Evolutionary conservation across 1,284 basidiomycete genomes (phyloP).

Genomic region (Sphaerobolus stellatus): DNA sequence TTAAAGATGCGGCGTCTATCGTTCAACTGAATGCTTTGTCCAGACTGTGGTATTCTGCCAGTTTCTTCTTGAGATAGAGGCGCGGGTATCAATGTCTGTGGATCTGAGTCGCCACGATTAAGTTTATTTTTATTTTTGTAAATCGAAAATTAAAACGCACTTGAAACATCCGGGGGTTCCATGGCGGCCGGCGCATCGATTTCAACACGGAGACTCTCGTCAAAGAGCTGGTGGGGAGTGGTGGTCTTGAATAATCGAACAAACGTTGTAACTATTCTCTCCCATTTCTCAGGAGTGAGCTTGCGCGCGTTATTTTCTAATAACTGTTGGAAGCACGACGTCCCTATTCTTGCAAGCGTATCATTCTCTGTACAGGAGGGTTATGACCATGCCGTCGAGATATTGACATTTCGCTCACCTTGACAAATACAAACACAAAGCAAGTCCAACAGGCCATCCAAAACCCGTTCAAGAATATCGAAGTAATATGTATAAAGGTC

Average conservation of each 20-base stretch:
- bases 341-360: conserved; percentile 95
- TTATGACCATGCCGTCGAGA: conserved; percentile 7
- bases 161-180: conserved; percentile 58
- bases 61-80: conserved; percentile 64
- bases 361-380: conserved; percentile 77
- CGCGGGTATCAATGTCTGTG: conserved; percentile 74
- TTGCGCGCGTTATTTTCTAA: conserved; percentile 93
- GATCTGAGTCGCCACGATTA: too few relatives aligned
- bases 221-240: conserved; percentile 96
- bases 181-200: conserved; percentile 59
- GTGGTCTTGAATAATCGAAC: conserved; percentile 96
- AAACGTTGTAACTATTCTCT: conserved; percentile 90
- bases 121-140: neutral
- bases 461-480: conserved; percentile 84
- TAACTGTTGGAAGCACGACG: conserved; percentile 95
- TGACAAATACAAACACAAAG: conserved; percentile 98
- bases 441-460: conserved; percentile 91
- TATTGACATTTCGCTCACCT: conserved; percentile 52
- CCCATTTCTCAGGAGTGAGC: conserved; percentile 85
- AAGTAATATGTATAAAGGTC: conserved; percentile 98
- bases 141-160: conserved; percentile 31
- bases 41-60: conserved; percentile 38
- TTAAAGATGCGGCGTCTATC: conserved; percentile 93
- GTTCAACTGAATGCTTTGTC: conserved; percentile 51
- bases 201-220: conserved; percentile 82